phyloP scores from a whole-genome alignment of 1,139 yeast species.

The Candida dubliniensis region DNA sequence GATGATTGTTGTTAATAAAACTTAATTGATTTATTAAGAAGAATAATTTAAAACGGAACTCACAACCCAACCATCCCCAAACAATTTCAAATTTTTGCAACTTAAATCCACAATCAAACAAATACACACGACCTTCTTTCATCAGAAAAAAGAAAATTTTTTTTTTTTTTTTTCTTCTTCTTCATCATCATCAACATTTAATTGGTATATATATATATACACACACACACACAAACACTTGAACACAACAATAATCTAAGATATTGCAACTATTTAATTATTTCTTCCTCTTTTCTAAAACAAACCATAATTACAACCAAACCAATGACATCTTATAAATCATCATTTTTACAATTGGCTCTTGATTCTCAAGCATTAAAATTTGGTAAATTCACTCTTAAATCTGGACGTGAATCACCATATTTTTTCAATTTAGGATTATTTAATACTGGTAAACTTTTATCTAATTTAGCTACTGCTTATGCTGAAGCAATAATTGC shows the following conservation, averaged over 20 bases:
- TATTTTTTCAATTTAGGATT: slow-evolving; percentile 94
- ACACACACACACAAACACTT: no score
- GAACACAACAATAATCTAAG: background rate
- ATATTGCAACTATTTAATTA: slow-evolving; percentile 1
- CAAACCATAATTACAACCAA: background rate
- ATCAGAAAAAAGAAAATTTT: no score
- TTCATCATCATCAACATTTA: no score
- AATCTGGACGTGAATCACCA: slow-evolving; percentile 93
- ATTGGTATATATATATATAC: no score
- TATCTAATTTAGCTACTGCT: slow-evolving; percentile 78
- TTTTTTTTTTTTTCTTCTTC: no score
- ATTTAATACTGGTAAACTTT: slow-evolving; percentile 76
- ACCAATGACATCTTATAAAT: slow-evolving; percentile 47
- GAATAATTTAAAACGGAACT: no score
- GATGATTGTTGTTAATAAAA: no score
- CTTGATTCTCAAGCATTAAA: slow-evolving; percentile 76
- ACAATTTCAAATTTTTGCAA: background rate
- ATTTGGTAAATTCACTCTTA: slow-evolving; percentile 86
- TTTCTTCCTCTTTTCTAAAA: slow-evolving; percentile 11
- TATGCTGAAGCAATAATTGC: slow-evolving; percentile 86
- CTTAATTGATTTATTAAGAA: no score
- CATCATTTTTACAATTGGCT: slow-evolving; percentile 76
- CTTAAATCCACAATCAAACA: background rate
- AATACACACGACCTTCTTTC: slow-evolving; percentile 1
- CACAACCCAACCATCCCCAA: no score